Percentiles rank a stretch among this genome's conserved stretches.
Conservation (phyloP, 495 filamentous ascomycete genomes). For the Penicillium parvum region DNA sequence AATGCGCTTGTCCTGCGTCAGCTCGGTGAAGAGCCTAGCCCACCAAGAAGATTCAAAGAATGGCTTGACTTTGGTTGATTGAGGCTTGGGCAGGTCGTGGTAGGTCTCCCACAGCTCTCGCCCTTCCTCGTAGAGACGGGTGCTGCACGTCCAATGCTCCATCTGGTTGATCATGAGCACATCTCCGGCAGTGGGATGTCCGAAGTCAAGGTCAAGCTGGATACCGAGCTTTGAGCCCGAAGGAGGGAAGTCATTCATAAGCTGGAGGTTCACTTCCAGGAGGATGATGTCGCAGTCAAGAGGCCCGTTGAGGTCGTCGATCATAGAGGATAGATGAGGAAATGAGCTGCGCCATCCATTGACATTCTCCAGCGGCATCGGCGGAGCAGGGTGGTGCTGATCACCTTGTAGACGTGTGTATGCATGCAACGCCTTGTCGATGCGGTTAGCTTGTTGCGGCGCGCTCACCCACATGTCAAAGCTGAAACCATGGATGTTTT, state of each 20-base stretch:
- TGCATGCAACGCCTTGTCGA: conserved; percentile 42
- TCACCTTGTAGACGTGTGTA: conserved; percentile 49
- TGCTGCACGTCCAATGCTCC: conserved; percentile 47
- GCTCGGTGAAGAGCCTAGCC: conserved; percentile 41
- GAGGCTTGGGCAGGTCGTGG: conserved; percentile 33
- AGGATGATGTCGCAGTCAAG: conserved; percentile 46
- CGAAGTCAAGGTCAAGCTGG: conserved; percentile 42
- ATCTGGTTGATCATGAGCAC: conserved; percentile 37
- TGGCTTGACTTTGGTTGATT: conserved; percentile 42
- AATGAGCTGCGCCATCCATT: conserved; percentile 43
- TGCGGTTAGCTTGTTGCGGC: conserved; percentile 37
- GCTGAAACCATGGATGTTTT: conserved; percentile 39
- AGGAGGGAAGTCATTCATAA: conserved; percentile 46
- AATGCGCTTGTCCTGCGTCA: conserved; percentile 38
- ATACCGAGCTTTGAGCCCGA: conserved; percentile 40
- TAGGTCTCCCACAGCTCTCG: conserved; percentile 32
- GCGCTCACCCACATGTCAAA: conserved; percentile 52
- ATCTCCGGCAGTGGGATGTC: conserved; percentile 33
- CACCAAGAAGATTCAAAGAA: conserved; percentile 49
- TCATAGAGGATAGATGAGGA: conserved; percentile 37
- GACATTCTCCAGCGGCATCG: conserved; percentile 41
- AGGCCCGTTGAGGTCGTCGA: conserved; percentile 32
- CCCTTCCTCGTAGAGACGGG: conserved; percentile 41
- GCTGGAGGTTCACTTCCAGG: conserved; percentile 44
- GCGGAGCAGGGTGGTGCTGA: conserved; percentile 35